Base-by-base conservation (phyloP, 305 asterid genomes). In the Fraxinus xanthoxyloides region DNA sequence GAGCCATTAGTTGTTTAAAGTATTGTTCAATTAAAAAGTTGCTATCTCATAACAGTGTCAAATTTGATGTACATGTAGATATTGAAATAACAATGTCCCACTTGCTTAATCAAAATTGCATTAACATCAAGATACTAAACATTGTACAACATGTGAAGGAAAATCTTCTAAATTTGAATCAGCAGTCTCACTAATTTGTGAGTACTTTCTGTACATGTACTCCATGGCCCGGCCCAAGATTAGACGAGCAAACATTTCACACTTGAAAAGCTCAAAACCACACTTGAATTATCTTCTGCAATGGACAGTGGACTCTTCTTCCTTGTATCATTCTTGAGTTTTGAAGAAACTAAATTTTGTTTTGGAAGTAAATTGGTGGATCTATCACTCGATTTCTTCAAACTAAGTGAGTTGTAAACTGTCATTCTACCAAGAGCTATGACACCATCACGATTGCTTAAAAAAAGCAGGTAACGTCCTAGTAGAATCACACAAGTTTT, bases 381-480 rank as follows among this genome's bases (percentile, higher is more conserved):
- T 34, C 5, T 34, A 51, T 88, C 90, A 1, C 26, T 76, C 26
- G 92, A 81, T 26, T 87, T 90, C 80, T 82, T 90, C 51, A 94
- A 40, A 81, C 82, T 92, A 34, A 92, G 91, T 10, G 90, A 84
- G 10, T 95, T 92, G 88, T 93, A 93, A 31, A 91, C 84, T 23
- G 98, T 81, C 98, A 93, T 95, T 75, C 98, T 98, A 78, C 87
- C 77, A 4, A 95, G 92, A 54, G 98, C 98, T 36, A 89, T 32
- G 13, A 93, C 76, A 12, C 95, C 98, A 15, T 93, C 98, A 77
- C 85, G 34, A 1, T 91, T 87, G 88, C 98, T 95, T 67, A 89
- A 82, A 15, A 5, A 9, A 1, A 12, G 77, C 65, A 91, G 15
- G 30, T 90, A 92, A 15, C 97, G 97, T 81, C 94, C 97, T 0